Evolutionary conservation across 2,329 filamentous ascomycete species (phyloP), one percentile per base, ranked within the genome.

Genomic region (Cladobotryum protrusum): DNA sequence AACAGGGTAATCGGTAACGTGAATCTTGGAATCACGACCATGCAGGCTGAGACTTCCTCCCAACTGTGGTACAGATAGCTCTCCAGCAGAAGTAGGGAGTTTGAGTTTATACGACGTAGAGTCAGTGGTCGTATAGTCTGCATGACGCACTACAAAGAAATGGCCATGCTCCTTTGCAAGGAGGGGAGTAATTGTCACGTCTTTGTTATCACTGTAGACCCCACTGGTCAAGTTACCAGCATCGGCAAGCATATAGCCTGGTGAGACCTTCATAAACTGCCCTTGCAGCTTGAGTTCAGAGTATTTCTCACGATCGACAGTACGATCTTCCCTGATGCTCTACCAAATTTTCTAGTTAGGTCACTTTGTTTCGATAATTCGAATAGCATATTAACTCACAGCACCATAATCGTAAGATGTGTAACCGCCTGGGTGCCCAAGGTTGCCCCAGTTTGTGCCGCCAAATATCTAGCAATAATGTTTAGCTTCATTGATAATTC

Each of bases 401-500:
- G 73, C 70, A 7, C 71, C 76, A 45, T 80, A 81, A 52, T 81
- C 77, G 43, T 80, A 79, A 0, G 74, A 77, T 0, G 78, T 82
- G 53, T 83, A 83, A 3, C 76, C 81, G 11, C 81, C 83, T 9
- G 83, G 76, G 56, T 89, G 81, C 0, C 87, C 85, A 4, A 89
- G 66, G 54, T 89, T 91, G 0, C 87, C 87, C 88, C 87, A 92
- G 62, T 92, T 93, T 0, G 87, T 91, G 5, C 87, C 88, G 13
- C 88, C 88, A 56, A 77, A 87, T 1, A 78, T 83, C 78, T 79
- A 33, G 2, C 24, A 29, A 29, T 8, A 29, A 9, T 8, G 11
- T 8, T 29, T 9, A 29, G 24, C 24, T 29, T 29, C 11, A 29
- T 29, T 29, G 6, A n/a, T 13, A 36, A 37, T 37, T n/a, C 12